Evolutionary conservation across 208 protist species (phyloP).

Genomic region (Herpetomonas muscarum): DNA sequence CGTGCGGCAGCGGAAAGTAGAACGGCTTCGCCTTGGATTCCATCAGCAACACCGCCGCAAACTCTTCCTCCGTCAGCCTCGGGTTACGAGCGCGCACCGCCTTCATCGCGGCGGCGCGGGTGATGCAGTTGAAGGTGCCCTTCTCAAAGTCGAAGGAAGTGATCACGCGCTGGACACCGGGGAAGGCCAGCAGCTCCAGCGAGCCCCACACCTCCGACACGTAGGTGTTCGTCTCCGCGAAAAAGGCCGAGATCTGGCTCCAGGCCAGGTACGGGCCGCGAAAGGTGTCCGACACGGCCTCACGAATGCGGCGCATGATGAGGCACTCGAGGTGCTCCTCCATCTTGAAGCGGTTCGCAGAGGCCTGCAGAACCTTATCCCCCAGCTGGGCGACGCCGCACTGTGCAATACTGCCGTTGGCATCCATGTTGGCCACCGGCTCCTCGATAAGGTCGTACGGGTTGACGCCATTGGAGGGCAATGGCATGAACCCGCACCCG

Average conservation of each 20-base stretch:
- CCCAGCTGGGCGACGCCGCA: conserved; percentile 2
- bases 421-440: conserved; percentile 12
- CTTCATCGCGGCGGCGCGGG: conserved; percentile 42
- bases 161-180: conserved; percentile 79
- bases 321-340: conserved; percentile 76
- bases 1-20: conserved; percentile 19
- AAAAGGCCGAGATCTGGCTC: conserved; percentile 82
- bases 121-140: conserved; percentile 67
- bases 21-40: conserved; percentile 30
- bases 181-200: conserved; percentile 82
- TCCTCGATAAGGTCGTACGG: conserved; percentile 16
- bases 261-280: conserved; percentile 84
- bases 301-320: conserved; percentile 59
- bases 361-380: conserved; percentile 31
- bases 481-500: conserved; percentile 41
- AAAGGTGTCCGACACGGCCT: conserved; percentile 47
- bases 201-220: conserved; percentile 74
- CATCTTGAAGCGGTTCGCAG: conserved; percentile 57
- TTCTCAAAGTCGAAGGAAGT: conserved; percentile 63
- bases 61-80: conserved; percentile 31
- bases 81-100: conserved; percentile 24
- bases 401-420: neutral
- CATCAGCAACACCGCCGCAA: conserved; percentile 33
- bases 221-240: conserved; percentile 33
- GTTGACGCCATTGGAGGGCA: conserved; percentile 21